Conservation (phyloP, 768 basidiomycete genomes). For the Stropharia rugosoannulata region DNA sequence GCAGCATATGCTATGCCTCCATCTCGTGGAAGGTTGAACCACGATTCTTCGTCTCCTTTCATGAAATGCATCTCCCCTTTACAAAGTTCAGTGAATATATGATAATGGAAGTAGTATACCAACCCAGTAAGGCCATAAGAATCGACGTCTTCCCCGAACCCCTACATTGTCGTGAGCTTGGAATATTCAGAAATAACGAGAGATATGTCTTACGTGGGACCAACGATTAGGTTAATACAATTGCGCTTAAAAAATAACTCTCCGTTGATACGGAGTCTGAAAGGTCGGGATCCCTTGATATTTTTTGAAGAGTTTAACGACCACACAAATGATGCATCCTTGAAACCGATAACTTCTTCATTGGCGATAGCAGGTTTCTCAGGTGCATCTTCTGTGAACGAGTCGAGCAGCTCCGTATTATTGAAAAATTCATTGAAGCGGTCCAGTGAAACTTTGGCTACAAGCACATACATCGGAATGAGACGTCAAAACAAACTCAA, state of each 20-base stretch:
- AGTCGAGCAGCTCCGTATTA: constrained; percentile 47
- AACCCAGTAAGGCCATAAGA: constrained; percentile 54
- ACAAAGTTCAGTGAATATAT: no score
- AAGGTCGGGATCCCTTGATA: constrained; percentile 41
- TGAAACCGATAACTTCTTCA: constrained; percentile 17
- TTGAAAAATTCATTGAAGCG: constrained; percentile 42
- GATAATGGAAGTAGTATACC: background rate
- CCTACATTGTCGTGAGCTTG: background rate
- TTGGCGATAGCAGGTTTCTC: background rate
- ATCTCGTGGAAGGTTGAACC: constrained; percentile 6
- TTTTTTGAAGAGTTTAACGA: constrained; percentile 27
- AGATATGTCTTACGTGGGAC: constrained; percentile 36
- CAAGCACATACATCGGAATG: background rate
- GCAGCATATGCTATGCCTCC: constrained; percentile 4
- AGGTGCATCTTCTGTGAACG: constrained; percentile 19
- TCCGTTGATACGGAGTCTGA: constrained; percentile 47
- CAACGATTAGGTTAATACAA: constrained; percentile 52
- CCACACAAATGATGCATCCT: constrained; percentile 58
- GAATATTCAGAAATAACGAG: background rate
- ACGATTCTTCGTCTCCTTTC: background rate
- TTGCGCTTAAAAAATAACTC: constrained; percentile 53
- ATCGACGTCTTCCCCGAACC: constrained; percentile 60
- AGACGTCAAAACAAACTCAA: background rate
- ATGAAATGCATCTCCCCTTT: constrained; percentile 5
- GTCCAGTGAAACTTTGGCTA: constrained; percentile 62